These are phyloP conservation scores for Dryas alaskensis DNA, from an alignment of 306 rosid genomes.

Conservation along the genomic window DNA sequence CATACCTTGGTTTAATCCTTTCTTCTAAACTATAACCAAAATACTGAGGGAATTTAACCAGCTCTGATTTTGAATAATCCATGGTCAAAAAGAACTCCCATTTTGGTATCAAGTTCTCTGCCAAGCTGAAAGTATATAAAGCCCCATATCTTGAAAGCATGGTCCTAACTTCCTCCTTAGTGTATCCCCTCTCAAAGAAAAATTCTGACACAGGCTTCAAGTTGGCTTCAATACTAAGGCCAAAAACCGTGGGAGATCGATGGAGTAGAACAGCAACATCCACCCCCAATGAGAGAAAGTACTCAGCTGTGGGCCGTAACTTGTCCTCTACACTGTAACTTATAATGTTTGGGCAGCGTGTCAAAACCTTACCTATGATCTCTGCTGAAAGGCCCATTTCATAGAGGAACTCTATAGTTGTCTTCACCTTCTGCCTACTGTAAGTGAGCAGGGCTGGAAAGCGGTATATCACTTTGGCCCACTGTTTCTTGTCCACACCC, in stretches of 20 bases:
- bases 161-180: conserved; percentile 61
- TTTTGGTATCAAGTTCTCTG: conserved; percentile 60
- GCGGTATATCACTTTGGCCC: conserved; percentile 89
- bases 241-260: conserved; percentile 67
- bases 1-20: conserved; percentile 86
- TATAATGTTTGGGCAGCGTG: conserved; percentile 70
- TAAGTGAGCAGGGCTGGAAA: conserved; percentile 80
- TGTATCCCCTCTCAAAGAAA: conserved; percentile 73
- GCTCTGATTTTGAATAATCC: conserved; percentile 64
- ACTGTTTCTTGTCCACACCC: conserved; percentile 83
- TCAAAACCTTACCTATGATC: conserved; percentile 73
- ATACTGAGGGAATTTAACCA: conserved; percentile 82
- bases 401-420: conserved; percentile 51
- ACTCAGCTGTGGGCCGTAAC: conserved; percentile 72
- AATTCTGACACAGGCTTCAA: conserved; percentile 75
- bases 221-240: conserved; percentile 77
- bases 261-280: conserved; percentile 66
- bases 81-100: conserved; percentile 83
- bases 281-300: conserved; percentile 76
- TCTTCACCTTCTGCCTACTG: conserved; percentile 69
- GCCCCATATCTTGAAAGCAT: conserved; percentile 83
- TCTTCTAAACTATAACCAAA: conserved; percentile 78
- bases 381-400: conserved; percentile 71
- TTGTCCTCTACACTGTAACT: conserved; percentile 88
- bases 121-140: conserved; percentile 71